Base-by-base conservation (phyloP, 1,284 basidiomycete species). In the Moesziomyces antarcticus region DNA sequence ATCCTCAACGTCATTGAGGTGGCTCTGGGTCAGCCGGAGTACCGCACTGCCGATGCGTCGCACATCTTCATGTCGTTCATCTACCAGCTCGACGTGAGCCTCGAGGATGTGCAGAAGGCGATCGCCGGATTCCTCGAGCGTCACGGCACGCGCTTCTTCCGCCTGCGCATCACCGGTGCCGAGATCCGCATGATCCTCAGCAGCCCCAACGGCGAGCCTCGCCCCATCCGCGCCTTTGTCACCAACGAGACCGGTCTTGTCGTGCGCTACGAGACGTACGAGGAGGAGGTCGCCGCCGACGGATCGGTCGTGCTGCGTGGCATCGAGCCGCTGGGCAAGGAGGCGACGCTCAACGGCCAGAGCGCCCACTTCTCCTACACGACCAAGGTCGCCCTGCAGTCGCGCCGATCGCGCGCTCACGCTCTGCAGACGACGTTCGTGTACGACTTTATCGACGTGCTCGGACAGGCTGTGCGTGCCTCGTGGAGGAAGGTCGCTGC, bases 191-290 rank as follows among this genome's bases (percentile, higher is more conserved):
- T 99, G 80, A 89, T 93, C 47, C 89, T 99, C 59, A 94, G 97
- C 86, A 93, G 97, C 84, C 90, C 88, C 66, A 93, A 96, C 75
- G 63, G 71, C 46, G 94, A 94, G 80, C 90, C 93, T 49, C 93
- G 93, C 8, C 94, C 96, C 11, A 94, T 99, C 83, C 93, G 97
- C 45, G 95, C 95, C 79, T 91, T 98, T 84, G 96, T 99, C 85
- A 94, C 97, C 87, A 99, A 98, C 85, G 94, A 97, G 54, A 97
- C 95, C 44, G 96, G 96, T 49, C 98, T 99, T 87, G 93, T 98
- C 75, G 96, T 99, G 85, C 96, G 97, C 85, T 98, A 92, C 87
- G 93, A 96, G 84, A 93, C 92, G n/a, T 99, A 99, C 87, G 94
- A 98, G 86, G 97, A 99, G 87, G 93, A 98, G 79, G 91, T 90